These are phyloP conservation scores for Anacardium occidentale DNA, from an alignment of 345 rosid species.

Conservation along the genomic window DNA sequence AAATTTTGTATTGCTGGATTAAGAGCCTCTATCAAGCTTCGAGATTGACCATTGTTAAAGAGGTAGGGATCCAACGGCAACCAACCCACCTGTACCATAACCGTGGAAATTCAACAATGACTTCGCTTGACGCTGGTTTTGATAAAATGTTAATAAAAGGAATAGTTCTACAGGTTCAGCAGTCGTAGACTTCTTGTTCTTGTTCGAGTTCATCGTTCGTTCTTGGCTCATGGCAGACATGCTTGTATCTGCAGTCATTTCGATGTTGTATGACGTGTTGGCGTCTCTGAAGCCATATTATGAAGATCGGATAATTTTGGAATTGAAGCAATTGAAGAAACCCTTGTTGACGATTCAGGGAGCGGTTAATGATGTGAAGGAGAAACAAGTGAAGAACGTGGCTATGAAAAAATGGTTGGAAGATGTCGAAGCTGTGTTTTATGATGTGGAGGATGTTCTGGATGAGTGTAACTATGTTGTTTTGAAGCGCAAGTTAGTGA, in stretches of 20 bases:
- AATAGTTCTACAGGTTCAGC: too few species aligned
- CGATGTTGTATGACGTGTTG: not conserved
- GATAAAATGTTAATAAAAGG: too few species aligned
- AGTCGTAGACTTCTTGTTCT: too few species aligned
- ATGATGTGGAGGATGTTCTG: not conserved
- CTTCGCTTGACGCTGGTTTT: too few species aligned
- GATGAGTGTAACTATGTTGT: not conserved
- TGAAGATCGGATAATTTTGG: not conserved
- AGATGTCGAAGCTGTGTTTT: not conserved
- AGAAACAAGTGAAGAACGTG: not conserved
- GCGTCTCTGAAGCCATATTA: not conserved
- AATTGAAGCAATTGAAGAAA: too few species aligned
- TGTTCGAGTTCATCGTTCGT: too few species aligned
- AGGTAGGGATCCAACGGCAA: too few species aligned
- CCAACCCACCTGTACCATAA: too few species aligned
- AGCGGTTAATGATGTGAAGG: not conserved
- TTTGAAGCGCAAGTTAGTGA: not conserved
- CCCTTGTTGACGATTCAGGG: not conserved
- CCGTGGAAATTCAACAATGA: too few species aligned
- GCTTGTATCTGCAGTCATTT: not conserved
- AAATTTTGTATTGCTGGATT: too few species aligned
- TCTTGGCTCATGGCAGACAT: not conserved
- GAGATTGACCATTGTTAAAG: too few species aligned
- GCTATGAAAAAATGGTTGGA: not conserved
- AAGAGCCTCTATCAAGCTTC: too few species aligned